Evolutionary conservation across 805 yeast genomes (phyloP).

Genomic region (Saccharomycopsis fermentans): DNA sequence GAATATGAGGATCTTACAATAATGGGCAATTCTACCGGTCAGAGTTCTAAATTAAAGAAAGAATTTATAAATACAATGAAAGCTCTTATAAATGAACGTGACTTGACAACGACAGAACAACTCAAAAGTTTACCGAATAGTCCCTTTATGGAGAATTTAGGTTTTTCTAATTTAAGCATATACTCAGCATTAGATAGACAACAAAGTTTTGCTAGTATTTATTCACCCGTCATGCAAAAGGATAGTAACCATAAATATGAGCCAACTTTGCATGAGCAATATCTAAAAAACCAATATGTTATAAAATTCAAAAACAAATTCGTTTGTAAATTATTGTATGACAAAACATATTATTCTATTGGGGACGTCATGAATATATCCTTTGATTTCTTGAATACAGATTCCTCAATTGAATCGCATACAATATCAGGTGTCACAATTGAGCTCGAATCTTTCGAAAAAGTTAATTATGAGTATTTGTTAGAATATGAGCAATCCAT

Average conservation of each 20-base stretch:
- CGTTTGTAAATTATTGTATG: conserved; percentile 31
- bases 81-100: conserved; percentile 12
- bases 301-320: conserved; percentile 33
- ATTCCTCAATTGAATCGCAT: background rate
- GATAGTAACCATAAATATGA: background rate
- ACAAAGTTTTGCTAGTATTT: background rate
- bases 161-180: background rate
- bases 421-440: conserved; percentile 30
- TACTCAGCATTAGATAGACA: background rate
- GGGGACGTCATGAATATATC: conserved; percentile 37
- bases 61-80: conserved; percentile 17
- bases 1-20: background rate
- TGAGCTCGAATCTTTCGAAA: conserved; percentile 28
- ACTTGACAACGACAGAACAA: conserved; percentile 16
- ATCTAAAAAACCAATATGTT: conserved; percentile 27
- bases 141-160: conserved; percentile 3
- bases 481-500: conserved; percentile 11
- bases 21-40: background rate
- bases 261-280: background rate
- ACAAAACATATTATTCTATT: conserved; percentile 33
- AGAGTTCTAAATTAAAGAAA: background rate
- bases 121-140: conserved; percentile 15
- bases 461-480: conserved; percentile 26
- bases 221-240: background rate
- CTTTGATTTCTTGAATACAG: conserved; percentile 27